phyloP scores from a whole-genome alignment of 345 rosid species.

The Corymbia maculata region DNA sequence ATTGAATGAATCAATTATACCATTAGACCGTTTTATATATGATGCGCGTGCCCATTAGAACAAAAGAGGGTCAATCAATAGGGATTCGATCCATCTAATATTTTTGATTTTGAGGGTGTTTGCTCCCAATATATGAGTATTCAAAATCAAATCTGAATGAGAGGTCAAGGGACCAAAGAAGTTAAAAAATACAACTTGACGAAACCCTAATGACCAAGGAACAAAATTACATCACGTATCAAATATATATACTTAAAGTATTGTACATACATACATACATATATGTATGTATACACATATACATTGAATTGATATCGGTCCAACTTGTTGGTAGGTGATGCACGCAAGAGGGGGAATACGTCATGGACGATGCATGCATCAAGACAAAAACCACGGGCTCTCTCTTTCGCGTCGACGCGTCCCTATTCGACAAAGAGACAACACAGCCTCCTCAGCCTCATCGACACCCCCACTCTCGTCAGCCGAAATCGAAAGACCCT shows the following conservation, averaged over 20 bases:
- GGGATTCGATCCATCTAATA: no score
- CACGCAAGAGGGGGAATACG: neutral
- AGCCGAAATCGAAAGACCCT: neutral
- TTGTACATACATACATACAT: neutral
- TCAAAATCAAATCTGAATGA: neutral
- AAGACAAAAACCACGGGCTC: neutral
- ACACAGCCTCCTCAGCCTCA: neutral
- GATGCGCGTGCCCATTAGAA: neutral
- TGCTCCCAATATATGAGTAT: neutral
- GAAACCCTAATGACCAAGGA: neutral
- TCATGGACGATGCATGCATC: neutral
- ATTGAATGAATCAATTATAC: neutral
- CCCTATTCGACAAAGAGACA: neutral
- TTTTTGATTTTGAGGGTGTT: neutral
- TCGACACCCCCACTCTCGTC: neutral
- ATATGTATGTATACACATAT: neutral
- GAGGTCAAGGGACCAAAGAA: neutral
- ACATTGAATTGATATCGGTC: neutral
- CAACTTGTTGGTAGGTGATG: neutral
- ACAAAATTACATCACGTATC: neutral
- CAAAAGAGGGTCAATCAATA: no score
- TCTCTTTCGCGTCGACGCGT: neutral
- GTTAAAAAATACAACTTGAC: neutral
- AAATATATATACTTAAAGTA: no score
- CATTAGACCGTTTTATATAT: accelerated